Evolutionary conservation across 768 basidiomycete species (phyloP), one percentile per base, ranked within the genome.

Genomic region (Mycena sanguinolenta): DNA sequence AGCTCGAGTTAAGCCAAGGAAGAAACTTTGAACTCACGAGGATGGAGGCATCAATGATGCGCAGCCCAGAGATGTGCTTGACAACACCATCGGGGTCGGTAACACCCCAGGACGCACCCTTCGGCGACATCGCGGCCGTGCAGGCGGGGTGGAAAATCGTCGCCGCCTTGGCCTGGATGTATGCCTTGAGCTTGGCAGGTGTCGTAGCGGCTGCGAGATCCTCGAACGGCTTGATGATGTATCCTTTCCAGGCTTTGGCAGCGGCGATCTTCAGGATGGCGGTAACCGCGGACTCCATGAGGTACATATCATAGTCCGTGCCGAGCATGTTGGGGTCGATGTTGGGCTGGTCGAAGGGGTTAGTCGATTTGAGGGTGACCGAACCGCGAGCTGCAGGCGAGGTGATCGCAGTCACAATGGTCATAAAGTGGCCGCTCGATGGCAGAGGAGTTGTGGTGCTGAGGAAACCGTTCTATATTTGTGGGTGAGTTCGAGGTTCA

Each of bases 21-120:
- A 34, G n/a, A 34, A 34, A 34, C 32, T 34, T 34, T 34, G 32
- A 39, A 34, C 44, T 46, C n/a, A 46, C 44, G 57, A 83, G 69
- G 21, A 83, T 75, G 14, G 81, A 82, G 2, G 82, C 81, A 73
- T 85, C 83, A 6, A 84, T 79, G 19, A 85, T 72, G 9, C 84
- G 72, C 58, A 85, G 61, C 10, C 80, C 83, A 4, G 38, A 53
- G 0, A 77, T 74, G 2, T 77, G 77, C 67, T 84, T 83, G 13
- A 85, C 77, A 14, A 57, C 67, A 3, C 84, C 67, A 60, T 82
- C 74, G 7, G 82, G 78, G 75, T 81, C 76, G 0, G 83, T 78
- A 6, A 83, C 83, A 7, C 81, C 83, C 44, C 59, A 75, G 0
- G 36, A 30, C 2, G 79, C 79, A 14, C 69, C 65, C 32, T 42